A percentile compares a stretch with the other conserved stretches of the same genome.
phyloP scores from a whole-genome alignment of 306 rosid genomes.

The Sicyos baderoa region DNA sequence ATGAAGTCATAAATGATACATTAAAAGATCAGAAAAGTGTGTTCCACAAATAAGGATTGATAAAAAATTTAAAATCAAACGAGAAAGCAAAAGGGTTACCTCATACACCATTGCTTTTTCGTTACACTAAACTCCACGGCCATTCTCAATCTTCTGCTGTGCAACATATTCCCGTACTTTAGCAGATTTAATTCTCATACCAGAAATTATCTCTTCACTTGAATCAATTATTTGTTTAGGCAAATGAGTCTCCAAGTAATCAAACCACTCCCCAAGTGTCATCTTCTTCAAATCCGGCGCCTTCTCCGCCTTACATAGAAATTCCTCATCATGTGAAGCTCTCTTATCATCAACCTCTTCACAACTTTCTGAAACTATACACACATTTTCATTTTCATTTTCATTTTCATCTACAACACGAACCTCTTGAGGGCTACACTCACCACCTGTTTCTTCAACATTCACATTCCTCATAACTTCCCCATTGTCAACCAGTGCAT shows the following conservation, averaged over 20 bases:
- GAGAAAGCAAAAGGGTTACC: constrained; percentile 12
- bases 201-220: constrained; percentile 50
- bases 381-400: not conserved
- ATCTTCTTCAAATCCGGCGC: constrained; percentile 51
- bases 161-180: constrained; percentile 40
- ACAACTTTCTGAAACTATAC: constrained; percentile 18
- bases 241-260: constrained; percentile 51
- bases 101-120: not conserved
- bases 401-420: constrained; percentile 16
- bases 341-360: constrained; percentile 19
- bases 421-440: not conserved
- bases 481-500: not conserved
- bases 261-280: constrained; percentile 70
- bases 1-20: not conserved
- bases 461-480: not conserved
- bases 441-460: not conserved
- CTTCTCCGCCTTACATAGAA: constrained; percentile 12
- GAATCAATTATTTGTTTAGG: constrained; percentile 48
- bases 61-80: not conserved
- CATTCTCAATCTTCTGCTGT: constrained; percentile 33
- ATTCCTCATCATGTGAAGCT: constrained; percentile 19
- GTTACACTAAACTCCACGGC: constrained; percentile 18
- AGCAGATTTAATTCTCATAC: constrained; percentile 45
- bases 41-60: not conserved
- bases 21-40: not conserved